phyloP scores from a whole-genome alignment of 2,329 filamentous ascomycete species.

The Mycosphaerella sp. region DNA sequence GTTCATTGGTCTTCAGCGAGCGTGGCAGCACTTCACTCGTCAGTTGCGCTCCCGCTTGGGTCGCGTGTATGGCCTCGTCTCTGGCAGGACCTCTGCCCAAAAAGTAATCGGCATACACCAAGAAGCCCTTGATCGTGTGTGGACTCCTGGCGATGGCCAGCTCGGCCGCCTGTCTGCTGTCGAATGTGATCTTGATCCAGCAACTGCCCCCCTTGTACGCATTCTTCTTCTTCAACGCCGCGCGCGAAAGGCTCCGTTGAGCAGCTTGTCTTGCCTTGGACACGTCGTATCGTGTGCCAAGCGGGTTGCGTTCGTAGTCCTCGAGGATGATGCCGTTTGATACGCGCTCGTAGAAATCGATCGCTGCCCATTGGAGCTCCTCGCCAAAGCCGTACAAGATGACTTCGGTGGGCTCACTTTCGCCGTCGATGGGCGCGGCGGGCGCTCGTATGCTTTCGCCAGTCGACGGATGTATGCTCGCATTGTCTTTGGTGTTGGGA shows the following conservation, averaged over 20 bases:
- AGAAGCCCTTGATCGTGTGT: constrained; percentile 43
- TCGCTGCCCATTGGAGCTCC: constrained; percentile 68
- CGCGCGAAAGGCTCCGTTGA: constrained; percentile 59
- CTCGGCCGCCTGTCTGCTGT: constrained; percentile 44
- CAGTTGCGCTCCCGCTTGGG: constrained; percentile 31
- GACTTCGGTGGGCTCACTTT: constrained; percentile 60
- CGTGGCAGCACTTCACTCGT: constrained; percentile 25
- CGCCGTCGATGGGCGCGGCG: constrained; percentile 32
- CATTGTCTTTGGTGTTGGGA: constrained; percentile 28
- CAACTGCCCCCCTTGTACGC: constrained; percentile 75
- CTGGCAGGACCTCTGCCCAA: constrained; percentile 39
- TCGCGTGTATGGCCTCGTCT: constrained; percentile 40
- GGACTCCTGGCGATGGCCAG: constrained; percentile 43
- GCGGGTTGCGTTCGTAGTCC: constrained; percentile 84
- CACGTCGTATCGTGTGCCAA: constrained; percentile 65
- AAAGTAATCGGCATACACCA: constrained; percentile 45
- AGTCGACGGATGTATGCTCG: constrained; percentile 28
- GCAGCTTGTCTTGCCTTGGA: constrained; percentile 66
- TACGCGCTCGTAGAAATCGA: constrained; percentile 80
- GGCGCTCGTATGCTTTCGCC: constrained; percentile 1
- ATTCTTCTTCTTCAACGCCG: constrained; percentile 73
- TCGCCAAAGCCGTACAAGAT: constrained; percentile 76
- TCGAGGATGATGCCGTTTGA: constrained; percentile 77
- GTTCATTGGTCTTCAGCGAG: constrained; percentile 31
- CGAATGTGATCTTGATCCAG: constrained; percentile 65